Evolutionary conservation across 108 stramenopile genomes (phyloP).

Genomic region (Fragilaria crotonensis): DNA sequence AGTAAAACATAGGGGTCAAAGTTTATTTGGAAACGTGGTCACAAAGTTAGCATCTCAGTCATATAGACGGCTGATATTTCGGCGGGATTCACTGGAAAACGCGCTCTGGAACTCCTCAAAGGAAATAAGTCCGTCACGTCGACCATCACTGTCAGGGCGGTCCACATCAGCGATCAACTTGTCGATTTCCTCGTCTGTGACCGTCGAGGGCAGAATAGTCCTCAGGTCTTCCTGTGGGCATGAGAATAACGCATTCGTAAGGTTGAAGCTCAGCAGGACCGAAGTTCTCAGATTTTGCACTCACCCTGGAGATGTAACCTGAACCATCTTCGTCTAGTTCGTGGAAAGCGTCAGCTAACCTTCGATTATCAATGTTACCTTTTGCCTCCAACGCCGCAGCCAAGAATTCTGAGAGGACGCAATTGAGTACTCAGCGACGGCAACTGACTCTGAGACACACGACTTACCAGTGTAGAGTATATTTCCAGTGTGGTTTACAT

Average conservation of each 20-base stretch:
- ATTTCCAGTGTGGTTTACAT: constrained; percentile 24
- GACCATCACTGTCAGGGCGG: no score
- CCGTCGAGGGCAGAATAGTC: neutral
- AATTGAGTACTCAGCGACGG: no score
- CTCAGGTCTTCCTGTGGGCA: constrained; percentile 1
- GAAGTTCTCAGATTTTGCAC: no score
- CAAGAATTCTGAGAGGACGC: constrained; percentile 82
- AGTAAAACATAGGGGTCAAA: no score
- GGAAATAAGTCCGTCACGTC: constrained; percentile 15
- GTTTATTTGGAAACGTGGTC: no score
- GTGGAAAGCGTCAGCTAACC: constrained; percentile 73
- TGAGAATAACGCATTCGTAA: no score
- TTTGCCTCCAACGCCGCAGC: constrained; percentile 79
- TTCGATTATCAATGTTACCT: constrained; percentile 44
- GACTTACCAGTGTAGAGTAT: constrained; percentile 46
- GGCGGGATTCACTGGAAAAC: no score
- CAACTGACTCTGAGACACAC: no score
- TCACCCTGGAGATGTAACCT: constrained; percentile 66
- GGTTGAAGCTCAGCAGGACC: no score
- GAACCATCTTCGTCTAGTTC: constrained; percentile 72
- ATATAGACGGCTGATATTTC: no score
- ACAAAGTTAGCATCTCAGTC: no score
- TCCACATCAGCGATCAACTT: constrained; percentile 11
- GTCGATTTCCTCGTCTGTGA: constrained; percentile 9
- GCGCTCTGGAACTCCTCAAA: constrained; percentile 16